These are phyloP conservation scores for Salix koriyanagi DNA, from an alignment of 345 rosid genomes.

Conservation along the genomic window DNA sequence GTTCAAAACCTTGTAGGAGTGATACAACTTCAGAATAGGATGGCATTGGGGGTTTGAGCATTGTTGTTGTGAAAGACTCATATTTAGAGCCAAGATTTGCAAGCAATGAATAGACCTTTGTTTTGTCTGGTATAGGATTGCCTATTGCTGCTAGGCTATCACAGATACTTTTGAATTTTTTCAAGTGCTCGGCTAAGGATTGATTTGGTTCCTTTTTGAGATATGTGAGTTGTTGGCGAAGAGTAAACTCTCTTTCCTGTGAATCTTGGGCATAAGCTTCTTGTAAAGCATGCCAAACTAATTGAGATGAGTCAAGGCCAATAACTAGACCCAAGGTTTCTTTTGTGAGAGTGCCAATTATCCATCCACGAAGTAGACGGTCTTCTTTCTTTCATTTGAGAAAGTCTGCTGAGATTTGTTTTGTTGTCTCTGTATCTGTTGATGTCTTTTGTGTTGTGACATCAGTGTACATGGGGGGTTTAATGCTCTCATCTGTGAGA, in stretches of 20 bases:
- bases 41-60: conserved; percentile 1
- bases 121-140: background rate
- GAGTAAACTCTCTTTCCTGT: background rate
- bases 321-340: background rate
- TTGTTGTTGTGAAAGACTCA: background rate
- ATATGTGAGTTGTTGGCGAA: background rate
- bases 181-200: background rate
- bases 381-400: background rate
- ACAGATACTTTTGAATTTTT: background rate
- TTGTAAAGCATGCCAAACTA: background rate
- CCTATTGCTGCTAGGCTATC: conserved; percentile 4
- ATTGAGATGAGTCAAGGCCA: background rate
- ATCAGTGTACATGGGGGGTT: background rate
- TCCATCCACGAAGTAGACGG: background rate
- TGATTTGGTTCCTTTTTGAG: background rate
- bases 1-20: background rate
- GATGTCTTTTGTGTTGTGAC: background rate
- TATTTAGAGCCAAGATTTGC: background rate
- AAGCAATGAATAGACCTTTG: background rate
- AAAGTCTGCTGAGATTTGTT: background rate
- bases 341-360: background rate
- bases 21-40: background rate
- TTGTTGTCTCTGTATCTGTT: too few relatives aligned
- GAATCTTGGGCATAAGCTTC: background rate
- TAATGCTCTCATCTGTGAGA: background rate